Evolutionary conservation across 495 filamentous ascomycete genomes (phyloP), one percentile per base, ranked within the genome.

Genomic region (Pseudevernia furfuracea): DNA sequence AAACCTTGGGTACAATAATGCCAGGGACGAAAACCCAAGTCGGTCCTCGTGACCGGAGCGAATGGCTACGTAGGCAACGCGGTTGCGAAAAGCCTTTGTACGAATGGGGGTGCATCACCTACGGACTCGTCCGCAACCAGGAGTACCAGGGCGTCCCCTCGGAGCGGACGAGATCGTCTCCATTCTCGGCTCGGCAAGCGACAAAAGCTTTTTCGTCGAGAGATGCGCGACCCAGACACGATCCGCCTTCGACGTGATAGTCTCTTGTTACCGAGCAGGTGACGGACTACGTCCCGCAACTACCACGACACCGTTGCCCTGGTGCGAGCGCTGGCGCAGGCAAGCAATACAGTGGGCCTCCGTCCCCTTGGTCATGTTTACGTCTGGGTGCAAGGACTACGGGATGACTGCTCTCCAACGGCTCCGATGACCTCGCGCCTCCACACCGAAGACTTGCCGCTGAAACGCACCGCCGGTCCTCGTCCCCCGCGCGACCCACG

Each of bases 381-480:
- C 71, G 23, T 75, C 72, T 15, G 78, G 78, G 0, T 77, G 75
- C 64, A 79, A 80, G 55, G 76, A 80, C 65, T 80, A 80, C 68
- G 77, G 77, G 2, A 71, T 62, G 25, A 77, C 71, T 4, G 63
- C 60, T 0, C 59, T 72, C 0, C 71, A 76, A 56, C 74, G 74
- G 8, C n/a, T 63, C 67, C 0, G 49, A 67, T 0, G 69, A 58
- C 4, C 68, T 79, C 3, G 61, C 61, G 59, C 72, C 76, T 15
- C 77, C 77, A 78, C 43, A 74, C 71, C 4, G 77, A 80, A 62
- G 63, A 67, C 0, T 73, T 71, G 10, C 75, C 75, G 0, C 59
- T 78, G 19, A 66, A 66, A 69, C 11, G 66, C 70, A 3, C 76
- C 28, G 72, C 72, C 49, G 49, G 61, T 44, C 74, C 73, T 58